Base-by-base conservation (phyloP, 2,329 filamentous ascomycete species). In the Ophiostoma sp. region DNA sequence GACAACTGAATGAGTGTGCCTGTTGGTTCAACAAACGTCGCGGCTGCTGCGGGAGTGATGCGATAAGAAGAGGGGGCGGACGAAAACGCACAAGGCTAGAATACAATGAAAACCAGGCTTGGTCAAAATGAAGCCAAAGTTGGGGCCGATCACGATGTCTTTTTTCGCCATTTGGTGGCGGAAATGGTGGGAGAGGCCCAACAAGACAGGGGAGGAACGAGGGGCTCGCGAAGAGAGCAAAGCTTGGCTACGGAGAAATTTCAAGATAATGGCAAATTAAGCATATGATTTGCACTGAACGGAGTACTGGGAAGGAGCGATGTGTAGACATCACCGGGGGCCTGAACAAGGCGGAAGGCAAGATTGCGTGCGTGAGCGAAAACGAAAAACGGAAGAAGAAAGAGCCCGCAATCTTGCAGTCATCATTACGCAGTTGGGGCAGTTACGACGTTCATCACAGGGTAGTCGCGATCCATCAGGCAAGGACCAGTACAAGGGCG, bases 281-380 rank as follows among this genome's bases (percentile, higher is more conserved):
- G 42, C 64, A 50, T 33, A 25, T 50, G 42, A 50, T 50, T 48
- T 68, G 17, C 64, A n/a, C 15, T 33, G 36, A 36, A 63, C 19
- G 57, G 57, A 22, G 57, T 12, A 31, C 57, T 63, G n/a, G 61
- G 61, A 66, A 66, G 63, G 63, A 48, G 39, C 63, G 63, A 66
- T 66, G 63, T n/a, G 63, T 39, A 64, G 59, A 63, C 19, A 66
- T 42, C 36, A 12, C 59, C 19, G 39, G 39, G 39, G 39, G 22
- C 15, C 22, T 66, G 63, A 39, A 66, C 12, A 12, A 66, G 15
- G 12, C 6, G 17, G 63, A 68, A 50, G 42, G 25, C 64, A 68
- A 42, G 64, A 68, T 68, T 50, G 64, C 39, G 61, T 36, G 61
- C 39, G 36, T 45, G 33, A 64, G 59, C 19, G n/a, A 42, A 42